These are phyloP conservation scores for Xylariomycetidae sp. DNA, from an alignment of 2,329 filamentous ascomycete species.

Conservation along the genomic window DNA sequence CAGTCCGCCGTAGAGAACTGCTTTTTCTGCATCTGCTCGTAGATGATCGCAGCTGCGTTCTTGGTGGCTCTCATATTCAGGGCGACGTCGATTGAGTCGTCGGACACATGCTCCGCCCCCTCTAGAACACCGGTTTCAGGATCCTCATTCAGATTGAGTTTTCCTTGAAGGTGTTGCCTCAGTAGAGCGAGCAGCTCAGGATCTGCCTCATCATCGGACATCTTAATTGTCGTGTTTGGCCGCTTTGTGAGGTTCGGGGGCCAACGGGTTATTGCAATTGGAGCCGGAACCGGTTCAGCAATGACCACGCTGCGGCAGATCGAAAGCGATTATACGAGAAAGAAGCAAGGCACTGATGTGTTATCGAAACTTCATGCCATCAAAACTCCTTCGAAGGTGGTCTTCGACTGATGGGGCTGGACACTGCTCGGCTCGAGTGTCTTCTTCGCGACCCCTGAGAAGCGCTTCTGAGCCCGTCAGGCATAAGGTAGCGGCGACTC, in stretches of 20 bases:
- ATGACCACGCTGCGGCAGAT: too few relatives aligned
- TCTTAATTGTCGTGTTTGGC: constrained; percentile 31
- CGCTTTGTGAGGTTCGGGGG: neutral
- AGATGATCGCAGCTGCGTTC: constrained; percentile 72
- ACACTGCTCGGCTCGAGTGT: too few relatives aligned
- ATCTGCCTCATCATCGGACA: constrained; percentile 91
- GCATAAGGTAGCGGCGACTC: too few relatives aligned
- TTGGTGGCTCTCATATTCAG: constrained; percentile 80
- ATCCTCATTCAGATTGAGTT: constrained; percentile 46
- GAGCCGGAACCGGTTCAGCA: too few relatives aligned
- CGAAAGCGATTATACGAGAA: too few relatives aligned
- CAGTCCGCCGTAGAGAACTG: constrained; percentile 79
- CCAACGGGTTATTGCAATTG: constrained; percentile 1
- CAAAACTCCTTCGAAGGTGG: too few relatives aligned
- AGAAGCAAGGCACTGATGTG: too few relatives aligned
- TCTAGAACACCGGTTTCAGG: constrained; percentile 78
- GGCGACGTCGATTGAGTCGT: constrained; percentile 90
- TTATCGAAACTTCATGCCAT: too few relatives aligned
- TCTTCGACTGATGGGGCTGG: too few relatives aligned
- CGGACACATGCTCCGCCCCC: constrained; percentile 78
- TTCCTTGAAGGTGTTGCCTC: constrained; percentile 67
- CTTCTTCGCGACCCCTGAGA: too few relatives aligned
- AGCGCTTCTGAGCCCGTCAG: too few relatives aligned
- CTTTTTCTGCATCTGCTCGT: constrained; percentile 75
- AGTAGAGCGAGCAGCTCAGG: constrained; percentile 81